Evolutionary conservation across 441 rosid species (phyloP), one percentile per base, ranked within the genome.

Genomic region (Erysimum cheiri): DNA sequence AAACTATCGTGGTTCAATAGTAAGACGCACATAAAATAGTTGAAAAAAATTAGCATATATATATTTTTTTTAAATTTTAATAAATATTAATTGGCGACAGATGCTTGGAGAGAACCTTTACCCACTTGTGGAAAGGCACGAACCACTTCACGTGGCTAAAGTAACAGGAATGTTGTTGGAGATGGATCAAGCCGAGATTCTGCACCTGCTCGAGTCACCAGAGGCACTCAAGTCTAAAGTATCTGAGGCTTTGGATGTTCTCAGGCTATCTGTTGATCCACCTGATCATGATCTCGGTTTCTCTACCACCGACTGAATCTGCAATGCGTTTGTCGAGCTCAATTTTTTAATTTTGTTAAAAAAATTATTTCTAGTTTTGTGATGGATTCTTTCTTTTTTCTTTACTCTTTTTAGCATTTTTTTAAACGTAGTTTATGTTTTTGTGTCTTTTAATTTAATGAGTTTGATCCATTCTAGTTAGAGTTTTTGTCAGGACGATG

Each of bases 101-200:
- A 83, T 87, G 81, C 79, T 89, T 24, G 94, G 94, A 2, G 89
- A 81, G 32, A 79, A 82, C 22, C 85, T 87, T 24, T 90, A 79
- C 77, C 94, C 92, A 28, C 83, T 85, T 3, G 96, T 90, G 70
- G 77, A 84, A 56, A 77, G 67, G 39, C 79, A 82, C 3, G 85
- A 86, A 76, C 89, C 87, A 11, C 75, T 74, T 43, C 76, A 82
- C n/a, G 90, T 43, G 29, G 81, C 80, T 0, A 87, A 91, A 81
- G 87, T 91, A 29, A 91, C 93, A 26, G 93, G 93, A 49, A 91
- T 91, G 93, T 61, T 87, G 63, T 69, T 91, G 71, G 95, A 88
- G 85, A 91, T 91, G 95, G 93, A 91, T 63, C 91, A 87, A 58
- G 77, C 87, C 0, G 95, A 89, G 80, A 85, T 89, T 10, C 67